Evolutionary conservation across 2,329 filamentous ascomycete species (phyloP).

Genomic region (Beauveria sp.): DNA sequence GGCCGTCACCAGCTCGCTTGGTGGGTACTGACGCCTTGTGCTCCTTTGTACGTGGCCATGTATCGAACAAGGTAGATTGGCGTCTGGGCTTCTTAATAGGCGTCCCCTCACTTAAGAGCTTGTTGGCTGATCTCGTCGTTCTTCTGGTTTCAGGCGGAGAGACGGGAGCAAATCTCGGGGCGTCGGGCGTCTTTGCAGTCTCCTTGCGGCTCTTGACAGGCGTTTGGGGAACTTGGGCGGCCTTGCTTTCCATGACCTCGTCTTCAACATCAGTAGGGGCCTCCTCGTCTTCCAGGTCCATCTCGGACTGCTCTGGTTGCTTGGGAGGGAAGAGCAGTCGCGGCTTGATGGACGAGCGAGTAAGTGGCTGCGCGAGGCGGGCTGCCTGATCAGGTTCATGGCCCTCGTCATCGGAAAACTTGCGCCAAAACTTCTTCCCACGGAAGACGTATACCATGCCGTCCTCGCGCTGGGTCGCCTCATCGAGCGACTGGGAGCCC

Average conservation of each 20-base stretch:
- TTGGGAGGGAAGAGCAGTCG: slow-evolving; percentile 60
- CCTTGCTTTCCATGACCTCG: slow-evolving; percentile 26
- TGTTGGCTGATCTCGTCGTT: slow-evolving; percentile 48
- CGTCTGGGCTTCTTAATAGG: slow-evolving; percentile 31
- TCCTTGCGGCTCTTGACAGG: slow-evolving; percentile 28
- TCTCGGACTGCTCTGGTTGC: slow-evolving; percentile 36
- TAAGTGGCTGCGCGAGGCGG: slow-evolving; percentile 39
- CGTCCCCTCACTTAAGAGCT: slow-evolving; percentile 35
- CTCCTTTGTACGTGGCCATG: slow-evolving; percentile 60
- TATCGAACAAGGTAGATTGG: slow-evolving; percentile 54
- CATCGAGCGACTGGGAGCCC: slow-evolving; percentile 51
- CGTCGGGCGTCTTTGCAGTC: slow-evolving; percentile 40
- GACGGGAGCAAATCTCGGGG: slow-evolving; percentile 46
- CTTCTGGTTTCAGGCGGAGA: slow-evolving; percentile 57
- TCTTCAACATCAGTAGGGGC: slow-evolving; percentile 52
- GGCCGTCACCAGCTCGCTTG: slow-evolving; percentile 33
- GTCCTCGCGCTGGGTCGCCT: slow-evolving; percentile 57
- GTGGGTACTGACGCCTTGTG: slow-evolving; percentile 36
- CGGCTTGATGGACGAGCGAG: slow-evolving; percentile 63
- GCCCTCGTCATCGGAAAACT: slow-evolving; percentile 43
- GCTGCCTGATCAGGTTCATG: slow-evolving; percentile 29
- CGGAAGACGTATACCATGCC: slow-evolving; percentile 73
- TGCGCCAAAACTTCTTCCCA: slow-evolving; percentile 71
- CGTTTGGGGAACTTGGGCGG: slow-evolving; percentile 24
- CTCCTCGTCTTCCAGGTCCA: slow-evolving; percentile 49